Evolutionary conservation across 257 asterid genomes (phyloP), one percentile per base, ranked within the genome.

Genomic region (Nicotiana paniculata): DNA sequence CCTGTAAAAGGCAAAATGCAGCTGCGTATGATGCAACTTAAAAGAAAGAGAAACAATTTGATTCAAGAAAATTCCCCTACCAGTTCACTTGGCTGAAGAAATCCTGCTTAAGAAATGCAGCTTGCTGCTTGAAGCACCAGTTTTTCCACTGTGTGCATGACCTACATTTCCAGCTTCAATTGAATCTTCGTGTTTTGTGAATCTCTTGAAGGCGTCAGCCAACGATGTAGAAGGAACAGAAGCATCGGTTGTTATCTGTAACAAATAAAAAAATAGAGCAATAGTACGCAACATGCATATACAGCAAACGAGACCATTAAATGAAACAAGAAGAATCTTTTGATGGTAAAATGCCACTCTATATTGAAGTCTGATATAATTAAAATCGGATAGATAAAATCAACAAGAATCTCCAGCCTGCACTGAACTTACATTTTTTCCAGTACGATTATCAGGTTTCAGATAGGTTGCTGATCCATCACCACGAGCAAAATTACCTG

Each of bases 51-150:
- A 26, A 83, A 17, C 33, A 28, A 12, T 24, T 77, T 48, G 15
- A 55, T 62, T 3, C 39, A 33, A 21, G 35, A 54, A 66, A 67
- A 79, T 37, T n/a, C 82, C 5, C 53, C 39, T 70, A 83, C 86
- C 86, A 83, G 77, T 79, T 79, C 24, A 83, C 86, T 79, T 79
- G 75, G 83, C 79, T 67, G 84, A 79, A 48, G 86, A 79, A 79
- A 84, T 59, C 81, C 78, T 69, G 75, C 61, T 82, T 15, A 79
- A 69, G 59, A 81, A 84, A 26, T 82, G 77, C 39, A 84, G 68
- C 81, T 82, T 79, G 30, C 86, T 79, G 86, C 86, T 79, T 79
- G 86, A 83, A 68, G 86, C 58, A 32, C 83, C 77, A 70, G 83
- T 76, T 84, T 80, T 83, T 46, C 81, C 79, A 70, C 68, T 70